Conservation (phyloP, 192 early-diverging fungal species). For the Coemansia biformis region DNA sequence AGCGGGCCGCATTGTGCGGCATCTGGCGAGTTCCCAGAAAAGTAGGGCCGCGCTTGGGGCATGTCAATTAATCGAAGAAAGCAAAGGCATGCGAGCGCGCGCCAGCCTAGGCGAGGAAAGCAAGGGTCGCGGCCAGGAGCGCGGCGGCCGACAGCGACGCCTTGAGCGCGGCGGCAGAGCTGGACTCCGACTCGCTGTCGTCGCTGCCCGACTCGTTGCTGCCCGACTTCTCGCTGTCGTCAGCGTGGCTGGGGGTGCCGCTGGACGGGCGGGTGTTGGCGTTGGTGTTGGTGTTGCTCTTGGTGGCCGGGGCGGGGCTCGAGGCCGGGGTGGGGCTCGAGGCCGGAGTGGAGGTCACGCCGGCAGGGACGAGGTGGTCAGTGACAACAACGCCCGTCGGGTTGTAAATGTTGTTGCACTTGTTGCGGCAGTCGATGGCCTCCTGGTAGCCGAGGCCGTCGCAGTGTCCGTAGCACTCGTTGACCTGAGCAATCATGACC, state of each 20-base stretch:
- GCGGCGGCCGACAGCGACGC: conserved; percentile 27
- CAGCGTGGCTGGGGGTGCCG: conserved; percentile 3
- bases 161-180: conserved; percentile 24
- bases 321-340: conserved; percentile 6
- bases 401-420: conserved; percentile 44
- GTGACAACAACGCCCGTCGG: conserved; percentile 22
- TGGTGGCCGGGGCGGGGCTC: too few relatives aligned
- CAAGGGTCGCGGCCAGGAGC: not conserved
- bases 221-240: not conserved
- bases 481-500: conserved; percentile 38
- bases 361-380: conserved; percentile 29
- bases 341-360: conserved; percentile 2
- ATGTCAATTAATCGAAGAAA: too few relatives aligned
- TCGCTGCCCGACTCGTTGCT: conserved; percentile 1
- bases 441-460: conserved; percentile 16
- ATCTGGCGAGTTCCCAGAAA: too few relatives aligned
- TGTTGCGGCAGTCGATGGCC: conserved; percentile 32
- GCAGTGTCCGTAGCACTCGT: conserved; percentile 39
- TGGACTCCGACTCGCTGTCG: conserved; percentile 1
- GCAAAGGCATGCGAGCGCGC: not conserved
- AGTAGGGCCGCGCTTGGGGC: too few relatives aligned
- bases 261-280: conserved; percentile 1
- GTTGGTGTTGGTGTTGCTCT: not conserved
- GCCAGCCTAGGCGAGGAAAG: conserved; percentile 3
- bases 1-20: too few relatives aligned